Conservation (phyloP, 495 filamentous ascomycete genomes). For the Podospora anserina region DNA sequence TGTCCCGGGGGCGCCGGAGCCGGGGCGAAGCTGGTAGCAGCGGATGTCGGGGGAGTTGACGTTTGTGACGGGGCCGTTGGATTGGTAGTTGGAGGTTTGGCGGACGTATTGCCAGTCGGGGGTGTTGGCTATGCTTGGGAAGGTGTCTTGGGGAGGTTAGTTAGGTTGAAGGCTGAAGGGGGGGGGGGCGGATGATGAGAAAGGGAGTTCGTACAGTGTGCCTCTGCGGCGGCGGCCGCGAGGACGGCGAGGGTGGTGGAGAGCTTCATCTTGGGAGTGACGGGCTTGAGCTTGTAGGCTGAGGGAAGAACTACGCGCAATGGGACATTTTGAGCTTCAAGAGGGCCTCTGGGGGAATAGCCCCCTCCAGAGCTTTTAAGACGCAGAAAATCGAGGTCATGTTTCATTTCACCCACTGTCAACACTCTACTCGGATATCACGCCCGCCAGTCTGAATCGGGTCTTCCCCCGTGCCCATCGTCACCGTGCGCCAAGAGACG, state of each 20-base stretch:
- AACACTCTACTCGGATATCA: not conserved
- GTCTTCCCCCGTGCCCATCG: not conserved
- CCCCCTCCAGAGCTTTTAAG: not conserved
- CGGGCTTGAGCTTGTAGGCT: not conserved
- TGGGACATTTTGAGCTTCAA: not conserved
- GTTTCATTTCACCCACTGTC: slow-evolving; percentile 3
- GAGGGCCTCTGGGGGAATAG: not conserved
- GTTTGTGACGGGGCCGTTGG: slow-evolving; percentile 51
- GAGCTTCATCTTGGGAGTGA: slow-evolving; percentile 36
- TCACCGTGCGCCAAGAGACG: slow-evolving; percentile 1
- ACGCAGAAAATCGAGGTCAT: not conserved
- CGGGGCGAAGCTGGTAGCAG: slow-evolving; percentile 49
- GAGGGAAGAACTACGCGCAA: not conserved
- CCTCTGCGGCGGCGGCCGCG: slow-evolving; percentile 36
- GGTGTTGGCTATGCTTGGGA: slow-evolving; percentile 34
- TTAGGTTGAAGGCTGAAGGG: not conserved
- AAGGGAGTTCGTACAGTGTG: slow-evolving; percentile 35
- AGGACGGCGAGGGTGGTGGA: slow-evolving; percentile 34
- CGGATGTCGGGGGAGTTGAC: slow-evolving; percentile 47
- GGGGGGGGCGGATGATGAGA: not conserved
- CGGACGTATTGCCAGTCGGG: slow-evolving; percentile 51
- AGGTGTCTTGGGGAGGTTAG: slow-evolving; percentile 26
- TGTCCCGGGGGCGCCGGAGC: slow-evolving; percentile 36
- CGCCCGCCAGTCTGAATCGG: not conserved
- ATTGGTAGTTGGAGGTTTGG: slow-evolving; percentile 48